Evolutionary conservation across 805 yeast genomes (phyloP).

Genomic region (Blastobotrys peoriensis): DNA sequence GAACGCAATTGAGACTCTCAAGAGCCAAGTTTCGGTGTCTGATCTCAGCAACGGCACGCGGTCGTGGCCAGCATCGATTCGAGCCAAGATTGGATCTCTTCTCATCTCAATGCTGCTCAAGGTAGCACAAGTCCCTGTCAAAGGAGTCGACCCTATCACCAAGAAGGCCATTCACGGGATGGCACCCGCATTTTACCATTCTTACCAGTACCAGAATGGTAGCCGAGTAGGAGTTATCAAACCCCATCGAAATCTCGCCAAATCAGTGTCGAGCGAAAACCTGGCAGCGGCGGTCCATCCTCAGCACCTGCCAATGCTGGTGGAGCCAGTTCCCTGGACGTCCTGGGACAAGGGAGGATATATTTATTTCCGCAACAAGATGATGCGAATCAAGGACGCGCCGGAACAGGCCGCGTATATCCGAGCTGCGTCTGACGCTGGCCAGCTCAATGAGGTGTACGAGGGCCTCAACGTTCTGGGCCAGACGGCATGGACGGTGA

Average conservation of each 20-base stretch:
- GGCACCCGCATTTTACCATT: constrained; percentile 88
- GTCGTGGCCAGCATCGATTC: constrained; percentile 50
- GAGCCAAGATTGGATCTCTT: constrained; percentile 76
- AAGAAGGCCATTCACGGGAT: constrained; percentile 58
- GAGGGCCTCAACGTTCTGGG: constrained; percentile 84
- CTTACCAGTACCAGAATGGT: constrained; percentile 76
- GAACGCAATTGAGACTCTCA: constrained; percentile 36
- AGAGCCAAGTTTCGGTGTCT: constrained; percentile 25
- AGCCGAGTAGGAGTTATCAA: constrained; percentile 75
- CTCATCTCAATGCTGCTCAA: constrained; percentile 68
- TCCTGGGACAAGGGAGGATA: constrained; percentile 82
- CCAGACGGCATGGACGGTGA: constrained; percentile 87
- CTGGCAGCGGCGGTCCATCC: constrained; percentile 67
- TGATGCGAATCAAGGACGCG: constrained; percentile 75
- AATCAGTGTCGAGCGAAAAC: constrained; percentile 60
- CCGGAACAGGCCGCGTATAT: constrained; percentile 88
- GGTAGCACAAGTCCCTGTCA: constrained; percentile 75
- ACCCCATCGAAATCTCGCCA: constrained; percentile 62
- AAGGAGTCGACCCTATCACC: constrained; percentile 75
- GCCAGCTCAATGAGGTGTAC: constrained; percentile 59
- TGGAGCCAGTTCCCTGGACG: constrained; percentile 86
- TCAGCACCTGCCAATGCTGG: constrained; percentile 87
- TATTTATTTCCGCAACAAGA: constrained; percentile 50
- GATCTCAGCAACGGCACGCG: constrained; percentile 29
- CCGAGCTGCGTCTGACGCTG: constrained; percentile 71